phyloP scores from a whole-genome alignment of 768 basidiomycete species.

The Xerocomellus chrysenteron region DNA sequence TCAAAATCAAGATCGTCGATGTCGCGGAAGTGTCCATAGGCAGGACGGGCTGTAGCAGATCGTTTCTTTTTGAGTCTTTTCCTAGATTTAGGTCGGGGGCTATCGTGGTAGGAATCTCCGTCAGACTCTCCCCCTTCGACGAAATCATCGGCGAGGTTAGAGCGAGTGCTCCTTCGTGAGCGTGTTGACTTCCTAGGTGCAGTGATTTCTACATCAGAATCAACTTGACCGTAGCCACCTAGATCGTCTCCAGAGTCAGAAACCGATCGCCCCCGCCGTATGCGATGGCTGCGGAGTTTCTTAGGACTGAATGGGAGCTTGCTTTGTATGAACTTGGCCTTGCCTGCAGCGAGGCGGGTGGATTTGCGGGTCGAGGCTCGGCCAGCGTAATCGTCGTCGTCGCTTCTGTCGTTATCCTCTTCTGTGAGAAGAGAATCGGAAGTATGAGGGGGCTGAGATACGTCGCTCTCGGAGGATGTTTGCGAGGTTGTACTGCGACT shows the following conservation, averaged over 20 bases:
- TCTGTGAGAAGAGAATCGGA: constrained; percentile 28
- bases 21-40: constrained; percentile 48
- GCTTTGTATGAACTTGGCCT: constrained; percentile 19
- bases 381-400: constrained; percentile 8
- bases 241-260: constrained; percentile 42
- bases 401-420: constrained; percentile 23
- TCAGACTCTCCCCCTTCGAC: constrained; percentile 32
- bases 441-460: constrained; percentile 1
- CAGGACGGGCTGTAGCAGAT: constrained; percentile 41
- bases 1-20: constrained; percentile 42
- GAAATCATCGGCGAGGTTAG: constrained; percentile 32
- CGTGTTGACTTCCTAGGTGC: constrained; percentile 51
- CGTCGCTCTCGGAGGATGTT: constrained; percentile 14
- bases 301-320: constrained; percentile 66
- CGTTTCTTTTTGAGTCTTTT: constrained; percentile 31
- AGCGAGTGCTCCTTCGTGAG: constrained; percentile 37
- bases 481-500: not conserved
- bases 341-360: constrained; percentile 10
- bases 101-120: constrained; percentile 36
- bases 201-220: constrained; percentile 23
- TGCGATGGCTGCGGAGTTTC: constrained; percentile 47
- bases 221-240: constrained; percentile 38
- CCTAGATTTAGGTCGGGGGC: constrained; percentile 6
- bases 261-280: constrained; percentile 21
- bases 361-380: constrained; percentile 14